These are phyloP conservation scores for Fusarium sp. DNA, from an alignment of 2,329 filamentous ascomycete species.

Conservation along the genomic window DNA sequence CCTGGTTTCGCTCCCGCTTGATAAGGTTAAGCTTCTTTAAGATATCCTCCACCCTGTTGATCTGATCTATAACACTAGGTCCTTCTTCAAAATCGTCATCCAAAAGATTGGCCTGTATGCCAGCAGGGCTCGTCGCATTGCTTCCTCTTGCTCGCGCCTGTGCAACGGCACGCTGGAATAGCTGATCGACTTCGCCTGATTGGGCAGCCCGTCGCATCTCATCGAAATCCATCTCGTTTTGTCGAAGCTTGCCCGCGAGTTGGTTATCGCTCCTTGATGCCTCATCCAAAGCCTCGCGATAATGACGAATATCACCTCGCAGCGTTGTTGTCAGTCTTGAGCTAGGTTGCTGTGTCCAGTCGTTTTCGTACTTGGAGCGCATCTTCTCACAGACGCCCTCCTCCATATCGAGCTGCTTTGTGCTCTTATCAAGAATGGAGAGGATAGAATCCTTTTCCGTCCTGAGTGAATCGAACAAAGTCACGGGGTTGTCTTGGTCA, in stretches of 20 bases:
- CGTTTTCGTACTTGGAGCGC: slow-evolving; percentile 94
- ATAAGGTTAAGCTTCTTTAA: slow-evolving; percentile 92
- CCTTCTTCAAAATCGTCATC: slow-evolving; percentile 91
- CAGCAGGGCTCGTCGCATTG: slow-evolving; percentile 71
- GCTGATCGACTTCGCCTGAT: slow-evolving; percentile 84
- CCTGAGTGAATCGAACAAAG: slow-evolving; percentile 83
- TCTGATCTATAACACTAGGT: slow-evolving; percentile 88
- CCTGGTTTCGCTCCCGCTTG: slow-evolving; percentile 90
- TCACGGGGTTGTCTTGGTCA: slow-evolving; percentile 82
- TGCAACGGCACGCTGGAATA: slow-evolving; percentile 89
- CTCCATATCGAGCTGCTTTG: slow-evolving; percentile 94
- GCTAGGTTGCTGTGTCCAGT: slow-evolving; percentile 98
- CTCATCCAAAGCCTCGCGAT: slow-evolving; percentile 89
- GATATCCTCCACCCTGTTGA: slow-evolving; percentile 87
- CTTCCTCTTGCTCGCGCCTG: slow-evolving; percentile 78
- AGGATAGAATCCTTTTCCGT: slow-evolving; percentile 82
- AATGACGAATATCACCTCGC: slow-evolving; percentile 87
- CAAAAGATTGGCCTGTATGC: slow-evolving; percentile 81
- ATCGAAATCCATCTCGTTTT: slow-evolving; percentile 90
- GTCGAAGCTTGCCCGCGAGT: slow-evolving; percentile 83
- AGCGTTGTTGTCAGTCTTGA: slow-evolving; percentile 89
- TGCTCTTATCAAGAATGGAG: slow-evolving; percentile 79
- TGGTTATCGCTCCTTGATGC: slow-evolving; percentile 88
- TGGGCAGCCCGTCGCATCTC: slow-evolving; percentile 94
- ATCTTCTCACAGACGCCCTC: slow-evolving; percentile 99